Percentiles rank a stretch among this genome's conserved stretches.
Conservation (phyloP, 345 rosid genomes). For the Gossypium herbaceum region DNA sequence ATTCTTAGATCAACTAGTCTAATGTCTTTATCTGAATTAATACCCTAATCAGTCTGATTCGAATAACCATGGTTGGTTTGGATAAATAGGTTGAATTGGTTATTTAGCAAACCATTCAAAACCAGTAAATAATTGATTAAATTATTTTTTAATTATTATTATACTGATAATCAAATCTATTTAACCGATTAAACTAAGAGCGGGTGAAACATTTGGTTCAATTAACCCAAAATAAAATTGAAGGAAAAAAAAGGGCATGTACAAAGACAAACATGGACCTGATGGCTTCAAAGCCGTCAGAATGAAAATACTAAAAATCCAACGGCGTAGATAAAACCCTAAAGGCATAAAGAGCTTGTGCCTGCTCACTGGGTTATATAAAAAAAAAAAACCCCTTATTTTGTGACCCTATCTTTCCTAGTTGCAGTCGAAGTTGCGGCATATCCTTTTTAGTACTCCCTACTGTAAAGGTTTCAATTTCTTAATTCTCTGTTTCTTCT, state of each 20-base stretch:
- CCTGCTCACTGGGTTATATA: background rate
- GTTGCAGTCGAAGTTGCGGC: background rate
- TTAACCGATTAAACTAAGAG: too few relatives aligned
- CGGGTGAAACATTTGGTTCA: too few relatives aligned
- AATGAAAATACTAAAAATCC: background rate
- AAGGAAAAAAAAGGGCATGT: background rate
- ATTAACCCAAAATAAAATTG: background rate
- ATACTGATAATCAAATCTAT: too few relatives aligned
- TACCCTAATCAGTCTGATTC: too few relatives aligned
- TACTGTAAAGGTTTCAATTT: background rate
- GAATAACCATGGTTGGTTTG: too few relatives aligned
- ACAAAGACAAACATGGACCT: background rate
- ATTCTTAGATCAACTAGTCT: too few relatives aligned
- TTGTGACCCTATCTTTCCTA: background rate
- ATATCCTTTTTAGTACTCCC: background rate
- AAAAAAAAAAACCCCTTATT: background rate
- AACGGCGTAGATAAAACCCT: slow-evolving; percentile 5
- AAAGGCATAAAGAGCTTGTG: background rate
- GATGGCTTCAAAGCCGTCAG: background rate
- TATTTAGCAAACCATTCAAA: too few relatives aligned
- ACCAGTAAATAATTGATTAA: too few relatives aligned
- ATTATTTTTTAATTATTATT: too few relatives aligned
- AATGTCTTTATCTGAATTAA: too few relatives aligned
- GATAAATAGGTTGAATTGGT: too few relatives aligned
- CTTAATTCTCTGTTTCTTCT: background rate